Base-by-base conservation (phyloP, 352 stramenopile species). In the Hyphochytrium catenoides region DNA sequence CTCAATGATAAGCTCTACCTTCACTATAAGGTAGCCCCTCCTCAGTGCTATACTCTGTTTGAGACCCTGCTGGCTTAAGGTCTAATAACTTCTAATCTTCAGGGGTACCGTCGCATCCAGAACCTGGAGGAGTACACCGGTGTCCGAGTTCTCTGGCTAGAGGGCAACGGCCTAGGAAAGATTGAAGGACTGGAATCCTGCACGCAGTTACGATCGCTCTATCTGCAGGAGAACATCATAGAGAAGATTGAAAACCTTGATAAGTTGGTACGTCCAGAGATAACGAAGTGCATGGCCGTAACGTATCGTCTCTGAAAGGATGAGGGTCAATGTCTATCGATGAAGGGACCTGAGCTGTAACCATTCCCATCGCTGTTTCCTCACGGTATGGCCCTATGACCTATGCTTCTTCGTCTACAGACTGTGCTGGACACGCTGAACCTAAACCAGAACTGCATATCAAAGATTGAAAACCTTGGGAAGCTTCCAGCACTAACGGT, bases 1-100 rank as follows among this genome's bases (percentile, higher is more conserved):
- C 70, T 95, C 46, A 95, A 95, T 52, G 79, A 95, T 52, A 91
- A 87, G 40, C 59, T 95, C 23, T 95, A 95, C 44, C 53, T 95
- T 19, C 83, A 95, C 52, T 93, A 95, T 59, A 91, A 93, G 52
- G 60, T 59, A n/a, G n/a, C n/a, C n/a, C n/a, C n/a, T n/a, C n/a
- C n/a, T n/a, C n/a, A n/a, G 19, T 16, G 17, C 15, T 17, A 11
- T 2, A 23, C 16, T 19, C 14, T 32, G 9, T 12, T 32, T 26
- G 8, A 12, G 26, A 28, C 1, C n/a, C 15, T 41, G 3, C 8
- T 19, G 12, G 36, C 19, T 21, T 29, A 9, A 14, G 27, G 41
- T 44, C 9, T 36, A 17, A 26, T 7, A 16, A 33, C n/a, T 9
- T 16, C 39, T n/a, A 11, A 4, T 8, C n/a, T 24, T 15, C 31